Evolutionary conservation across 352 stramenopile genomes (phyloP), one percentile per base, ranked within the genome.

Genomic region (Pythium sp.): DNA sequence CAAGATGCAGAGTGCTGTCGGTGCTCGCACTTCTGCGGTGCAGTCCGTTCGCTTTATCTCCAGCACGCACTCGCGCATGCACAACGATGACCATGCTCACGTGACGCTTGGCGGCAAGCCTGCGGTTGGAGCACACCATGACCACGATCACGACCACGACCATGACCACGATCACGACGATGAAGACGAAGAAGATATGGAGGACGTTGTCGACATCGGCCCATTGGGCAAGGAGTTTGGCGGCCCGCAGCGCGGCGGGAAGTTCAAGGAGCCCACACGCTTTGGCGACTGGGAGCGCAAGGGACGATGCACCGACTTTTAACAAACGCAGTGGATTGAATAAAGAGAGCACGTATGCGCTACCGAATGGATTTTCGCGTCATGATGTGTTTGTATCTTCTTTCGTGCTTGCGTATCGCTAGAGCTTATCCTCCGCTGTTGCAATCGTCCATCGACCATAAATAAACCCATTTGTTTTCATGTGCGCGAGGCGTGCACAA

Each of bases 261-360:
- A 91, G 72, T 85, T 98, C 49, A 89, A 93, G 59, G 97, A 99
- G 75, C 97, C 97, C 26, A 99, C 97, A 55, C 84, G 97, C 38
- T 99, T 97, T 77, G 97, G 97, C 54, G 97, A 99, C 79, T 99
- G 97, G 97, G 97, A 99, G 80, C 91, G 96, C 66, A 98, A 99
- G 71, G 97, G 97, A 22, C 84, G 96, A 15, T 99, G 95, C 79
- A 96, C 89, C 18, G 97, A 99, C 73, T 99, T 99, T 77, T 98
- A 62, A 61, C 14, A 34, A n/a, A 49, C 30, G 30, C 30, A 24
- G 15, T 24, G 28, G 26, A 32, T 32, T 32, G 30, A 62, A 49
- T 49, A 62, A 32, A 22, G 32, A 20, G 43, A 61, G 18, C 22
- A 2, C 12, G 15, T 46, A 49, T 49, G 24, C 20, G 6, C 30